Conservation (phyloP, 2,329 filamentous ascomycete genomes). For the Phyllachora maydis region DNA sequence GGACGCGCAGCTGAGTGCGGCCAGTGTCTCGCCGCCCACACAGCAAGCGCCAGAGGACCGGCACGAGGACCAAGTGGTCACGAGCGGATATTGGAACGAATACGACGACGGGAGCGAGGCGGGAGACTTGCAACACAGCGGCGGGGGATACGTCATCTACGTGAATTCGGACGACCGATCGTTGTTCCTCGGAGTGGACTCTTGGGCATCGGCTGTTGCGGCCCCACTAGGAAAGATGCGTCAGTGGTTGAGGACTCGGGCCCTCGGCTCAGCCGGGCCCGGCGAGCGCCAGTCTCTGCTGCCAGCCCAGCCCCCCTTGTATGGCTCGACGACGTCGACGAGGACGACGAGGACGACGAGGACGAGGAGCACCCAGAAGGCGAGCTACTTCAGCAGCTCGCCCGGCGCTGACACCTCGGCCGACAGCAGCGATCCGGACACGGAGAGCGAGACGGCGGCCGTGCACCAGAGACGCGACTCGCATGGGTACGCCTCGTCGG, state of each 20-base stretch:
- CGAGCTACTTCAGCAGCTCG: conserved; percentile 8
- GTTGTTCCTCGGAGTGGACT: conserved; percentile 41
- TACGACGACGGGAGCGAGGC: conserved; percentile 64
- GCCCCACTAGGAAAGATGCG: not conserved
- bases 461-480: conserved; percentile 2
- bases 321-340: conserved; percentile 6
- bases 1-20: no score
- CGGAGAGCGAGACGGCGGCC: conserved; percentile 21
- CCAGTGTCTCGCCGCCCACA: no score
- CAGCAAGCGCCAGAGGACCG: no score
- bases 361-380: no score
- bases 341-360: no score
- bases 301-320: conserved; percentile 4
- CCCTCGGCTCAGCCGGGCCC: no score
- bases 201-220: conserved; percentile 28
- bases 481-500: conserved; percentile 11
- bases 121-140: conserved; percentile 23
- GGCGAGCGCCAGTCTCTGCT: conserved; percentile 11
- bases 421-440: conserved; percentile 12
- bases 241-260: no score
- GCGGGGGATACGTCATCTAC: conserved; percentile 49
- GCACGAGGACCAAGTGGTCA: conserved; percentile 6
- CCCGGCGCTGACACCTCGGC: conserved; percentile 12
- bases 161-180: conserved; percentile 45
- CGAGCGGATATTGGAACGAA: conserved; percentile 58